These are phyloP conservation scores for Camelina sativa DNA, from an alignment of 345 rosid genomes.

Conservation along the genomic window DNA sequence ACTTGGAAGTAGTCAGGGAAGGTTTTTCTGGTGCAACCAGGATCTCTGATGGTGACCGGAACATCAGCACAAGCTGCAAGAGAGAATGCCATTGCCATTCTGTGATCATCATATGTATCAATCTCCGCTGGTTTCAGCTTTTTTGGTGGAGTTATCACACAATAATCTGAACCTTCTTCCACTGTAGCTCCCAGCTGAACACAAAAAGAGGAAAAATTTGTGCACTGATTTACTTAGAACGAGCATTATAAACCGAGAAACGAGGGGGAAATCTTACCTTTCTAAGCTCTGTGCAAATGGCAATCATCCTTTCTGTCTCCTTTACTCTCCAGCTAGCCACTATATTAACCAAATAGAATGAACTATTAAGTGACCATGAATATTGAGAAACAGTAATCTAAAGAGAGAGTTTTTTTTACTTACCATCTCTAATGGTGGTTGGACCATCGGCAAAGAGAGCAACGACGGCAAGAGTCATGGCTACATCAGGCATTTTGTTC, in stretches of 20 bases:
- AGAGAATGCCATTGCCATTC: conserved; percentile 99
- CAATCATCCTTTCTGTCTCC: conserved; percentile 97
- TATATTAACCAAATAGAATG: conserved; percentile 37
- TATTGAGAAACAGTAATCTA: not conserved
- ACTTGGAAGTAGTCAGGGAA: conserved; percentile 96
- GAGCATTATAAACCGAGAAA: not conserved
- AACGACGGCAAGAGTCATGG: conserved; percentile 96
- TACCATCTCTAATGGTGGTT: conserved; percentile 96
- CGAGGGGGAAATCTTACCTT: conserved; percentile 51
- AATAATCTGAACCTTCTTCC: conserved; percentile 95
- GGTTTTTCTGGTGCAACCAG: conserved; percentile 89
- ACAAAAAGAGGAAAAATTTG: not conserved
- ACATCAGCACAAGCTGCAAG: conserved; percentile 97
- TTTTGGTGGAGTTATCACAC: conserved; percentile 93
- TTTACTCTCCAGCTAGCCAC: conserved; percentile 99
- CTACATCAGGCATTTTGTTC: conserved; percentile 99
- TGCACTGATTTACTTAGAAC: not conserved
- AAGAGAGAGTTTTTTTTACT: not conserved
- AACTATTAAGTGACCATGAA: not conserved
- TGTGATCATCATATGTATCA: conserved; percentile 94
- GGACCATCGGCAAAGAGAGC: conserved; percentile 96
- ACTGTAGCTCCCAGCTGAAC: conserved; percentile 94
- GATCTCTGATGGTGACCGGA: conserved; percentile 91
- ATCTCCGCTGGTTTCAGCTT: conserved; percentile 72
- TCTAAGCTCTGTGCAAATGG: conserved; percentile 92